Evolutionary conservation across 2,329 filamentous ascomycete genomes (phyloP), one percentile per base, ranked within the genome.

Genomic region (Alternaria novae-zelandiae): DNA sequence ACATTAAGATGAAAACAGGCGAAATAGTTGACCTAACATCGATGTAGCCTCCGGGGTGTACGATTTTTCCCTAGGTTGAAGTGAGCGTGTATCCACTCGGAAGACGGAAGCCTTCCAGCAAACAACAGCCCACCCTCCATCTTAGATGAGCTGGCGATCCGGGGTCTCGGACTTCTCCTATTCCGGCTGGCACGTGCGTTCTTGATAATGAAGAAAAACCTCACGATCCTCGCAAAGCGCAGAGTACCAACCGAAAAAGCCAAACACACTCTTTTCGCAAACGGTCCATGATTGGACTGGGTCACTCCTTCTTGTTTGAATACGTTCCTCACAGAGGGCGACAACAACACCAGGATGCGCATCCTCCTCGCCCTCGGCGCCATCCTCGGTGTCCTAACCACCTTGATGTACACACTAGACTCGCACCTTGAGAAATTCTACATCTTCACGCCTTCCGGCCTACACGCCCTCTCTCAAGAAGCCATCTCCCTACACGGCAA

Each of bases 401-500:
- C 69, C 6, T 55, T 74, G 6, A 73, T 74, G 70, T 76, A 74
- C 68, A 67, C 69, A n/a, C 63, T 77, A 4, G 73, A 78, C 17
- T 69, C 71, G 0, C 69, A 72, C 36, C 73, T 78, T 3, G 63
- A 67, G 6, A 66, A 67, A 1, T 85, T 94, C 83, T 96, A 94
- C 85, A 88, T 96, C 79, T 94, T 96, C 81, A 82, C 89, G 57
- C 86, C 87, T 2, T 83, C 85, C 15, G 86, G 92, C 65, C 85
- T 96, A 64, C 88, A 93, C 76, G 85, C 90, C 64, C 82, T 96
- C 32, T 86, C 90, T 11, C 82, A 87, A 79, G 86, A 87, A 66
- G 90, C 88, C 30, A 87, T 96, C 67, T 83, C 82, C 10, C 80
- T 85, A 43, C 89, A 95, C 78, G 92, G 91, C 70, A 91, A 94